Evolutionary conservation across 352 stramenopile species (phyloP), one percentile per base, ranked within the genome.

Genomic region (Globisporangium camurandrum): DNA sequence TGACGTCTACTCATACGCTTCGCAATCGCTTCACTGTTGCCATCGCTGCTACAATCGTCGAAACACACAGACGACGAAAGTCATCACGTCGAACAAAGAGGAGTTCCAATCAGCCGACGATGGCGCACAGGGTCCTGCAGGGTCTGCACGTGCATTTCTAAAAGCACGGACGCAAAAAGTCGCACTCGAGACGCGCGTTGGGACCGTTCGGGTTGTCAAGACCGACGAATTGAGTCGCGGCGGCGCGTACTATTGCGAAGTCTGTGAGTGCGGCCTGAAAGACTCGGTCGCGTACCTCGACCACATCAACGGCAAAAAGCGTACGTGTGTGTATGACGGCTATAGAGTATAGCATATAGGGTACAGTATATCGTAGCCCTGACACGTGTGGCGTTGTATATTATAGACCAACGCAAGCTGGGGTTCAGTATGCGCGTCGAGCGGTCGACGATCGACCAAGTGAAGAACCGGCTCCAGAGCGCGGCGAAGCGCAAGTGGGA

Each of bases 271-370:
- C 56, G 72, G 80, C 3, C 67, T 97, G 33, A 97, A 97, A 66
- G 91, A 97, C 59, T 96, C 84, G 43, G 80, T 96, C 41, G 87
- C 86, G 51, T 97, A 97, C 52, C 65, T 97, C 42, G 91, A 97
- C 66, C 91, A 97, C 57, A 96, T 97, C 67, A 97, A 97, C 62
- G 91, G 91, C 57, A 97, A 96, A 78, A 92, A 93, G 59, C 90
- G 86, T 96, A 53, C 50, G 80, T 84, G 19, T 20, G 9, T 10
- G 30, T 12, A 12, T 34, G 30, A 8, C n/a, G n/a, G n/a, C n/a
- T n/a, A n/a, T n/a, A n/a, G n/a, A n/a, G n/a, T n/a, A n/a, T n/a
- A n/a, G n/a, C n/a, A n/a, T n/a, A n/a, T n/a, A n/a, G n/a, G n/a
- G n/a, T n/a, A n/a, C n/a, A n/a, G n/a, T n/a, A n/a, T n/a, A n/a